phyloP scores from a whole-genome alignment of 768 basidiomycete species.

The Cantharellus cinnabarinus region DNA sequence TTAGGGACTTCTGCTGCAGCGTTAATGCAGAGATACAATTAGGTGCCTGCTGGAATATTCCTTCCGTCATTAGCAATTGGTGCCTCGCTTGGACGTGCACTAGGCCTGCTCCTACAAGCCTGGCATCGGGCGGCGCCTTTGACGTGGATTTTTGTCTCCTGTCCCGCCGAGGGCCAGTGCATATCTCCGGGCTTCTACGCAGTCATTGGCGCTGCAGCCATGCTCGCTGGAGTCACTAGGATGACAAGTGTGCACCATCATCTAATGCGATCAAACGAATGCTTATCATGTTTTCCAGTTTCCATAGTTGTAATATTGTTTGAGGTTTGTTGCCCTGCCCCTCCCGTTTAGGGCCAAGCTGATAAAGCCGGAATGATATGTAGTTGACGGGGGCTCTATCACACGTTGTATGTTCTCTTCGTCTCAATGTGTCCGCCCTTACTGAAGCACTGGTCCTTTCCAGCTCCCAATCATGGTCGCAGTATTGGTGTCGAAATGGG shows the following conservation, averaged over 20 bases:
- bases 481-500: conserved; percentile 60
- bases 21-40: not conserved
- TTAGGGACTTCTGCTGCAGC: not conserved
- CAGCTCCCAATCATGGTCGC: conserved; percentile 55
- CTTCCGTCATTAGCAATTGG: conserved; percentile 58
- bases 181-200: conserved; percentile 61
- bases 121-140: conserved; percentile 42
- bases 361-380: not conserved
- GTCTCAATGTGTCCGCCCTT: not conserved
- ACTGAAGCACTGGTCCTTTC: not conserved
- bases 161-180: conserved; percentile 50
- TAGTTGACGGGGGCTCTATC: conserved; percentile 62
- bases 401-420: conserved; percentile 25
- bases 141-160: conserved; percentile 50
- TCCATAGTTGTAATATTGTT: conserved; percentile 61
- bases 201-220: conserved; percentile 54
- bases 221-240: conserved; percentile 56
- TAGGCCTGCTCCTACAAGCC: conserved; percentile 52
- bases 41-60: conserved; percentile 63
- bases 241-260: conserved; percentile 31
- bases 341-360: not conserved
- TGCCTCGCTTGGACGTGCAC: conserved; percentile 48
- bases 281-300: conserved; percentile 20
- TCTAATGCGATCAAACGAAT: not conserved
- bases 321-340: conserved; percentile 24